These are phyloP conservation scores for Penicillium antarcticum DNA, from an alignment of 495 filamentous ascomycete genomes.

Conservation along the genomic window DNA sequence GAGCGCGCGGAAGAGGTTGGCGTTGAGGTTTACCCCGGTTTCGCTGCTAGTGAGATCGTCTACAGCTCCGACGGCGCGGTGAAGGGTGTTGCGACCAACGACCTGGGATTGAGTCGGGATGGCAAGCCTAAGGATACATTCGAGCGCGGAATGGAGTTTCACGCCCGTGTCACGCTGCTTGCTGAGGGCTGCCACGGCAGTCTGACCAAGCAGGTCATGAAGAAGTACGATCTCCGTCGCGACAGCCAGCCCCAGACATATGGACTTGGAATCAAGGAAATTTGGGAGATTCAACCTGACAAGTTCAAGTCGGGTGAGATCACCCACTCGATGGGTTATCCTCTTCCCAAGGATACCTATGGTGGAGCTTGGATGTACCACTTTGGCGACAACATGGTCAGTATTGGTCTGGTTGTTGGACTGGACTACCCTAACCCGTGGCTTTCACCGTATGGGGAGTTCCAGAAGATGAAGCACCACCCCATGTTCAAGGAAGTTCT, in stretches of 20 bases:
- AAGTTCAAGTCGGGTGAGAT: slow-evolving; percentile 88
- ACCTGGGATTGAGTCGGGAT: slow-evolving; percentile 75
- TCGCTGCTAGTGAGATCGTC: slow-evolving; percentile 89
- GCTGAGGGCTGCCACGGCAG: slow-evolving; percentile 96
- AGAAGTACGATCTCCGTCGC: slow-evolving; percentile 87
- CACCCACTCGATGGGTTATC: slow-evolving; percentile 91
- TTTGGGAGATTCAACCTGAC: slow-evolving; percentile 93
- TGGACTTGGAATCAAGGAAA: slow-evolving; percentile 89
- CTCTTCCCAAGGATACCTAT: slow-evolving; percentile 83
- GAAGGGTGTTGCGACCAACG: slow-evolving; percentile 93
- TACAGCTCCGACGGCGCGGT: slow-evolving; percentile 86
- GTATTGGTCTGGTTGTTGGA: slow-evolving; percentile 87
- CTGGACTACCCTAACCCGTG: slow-evolving; percentile 97
- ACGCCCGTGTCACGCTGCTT: slow-evolving; percentile 89
- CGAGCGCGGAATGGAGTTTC: slow-evolving; percentile 97
- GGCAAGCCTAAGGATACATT: slow-evolving; percentile 89
- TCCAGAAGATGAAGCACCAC: slow-evolving; percentile 98
- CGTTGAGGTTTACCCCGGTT: slow-evolving; percentile 98
- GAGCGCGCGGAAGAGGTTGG: slow-evolving; percentile 93
- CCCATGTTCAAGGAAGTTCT: slow-evolving; percentile 78
- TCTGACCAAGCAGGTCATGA: slow-evolving; percentile 90
- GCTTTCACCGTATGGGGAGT: slow-evolving; percentile 92
- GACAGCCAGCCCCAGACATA: slow-evolving; percentile 94
- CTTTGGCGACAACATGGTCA: slow-evolving; percentile 96
- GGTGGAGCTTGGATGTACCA: slow-evolving; percentile 99